Evolutionary conservation across 768 basidiomycete species (phyloP), one percentile per base, ranked within the genome.

Genomic region (Amyloporia xantha): DNA sequence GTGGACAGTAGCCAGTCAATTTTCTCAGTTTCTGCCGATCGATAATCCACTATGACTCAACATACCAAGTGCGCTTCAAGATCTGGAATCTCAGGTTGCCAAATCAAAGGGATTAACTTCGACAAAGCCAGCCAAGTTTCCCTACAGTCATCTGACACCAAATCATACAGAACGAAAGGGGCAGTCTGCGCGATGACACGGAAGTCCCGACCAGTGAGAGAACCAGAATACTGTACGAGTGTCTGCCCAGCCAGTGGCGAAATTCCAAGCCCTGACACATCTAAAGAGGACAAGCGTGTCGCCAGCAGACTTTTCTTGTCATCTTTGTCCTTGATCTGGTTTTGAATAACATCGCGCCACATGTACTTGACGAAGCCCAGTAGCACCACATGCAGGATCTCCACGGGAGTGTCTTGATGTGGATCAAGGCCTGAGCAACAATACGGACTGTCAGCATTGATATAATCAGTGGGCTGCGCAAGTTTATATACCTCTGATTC

Each of bases 311-410:
- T 45, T 42, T 68, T 68, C n/a, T n/a, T n/a, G n/a, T n/a, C n/a
- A n/a, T n/a, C n/a, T 25, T 62, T 40, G 1, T 47, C 35, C 11
- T 59, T 59, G 21, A 62, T 24, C 15, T 54, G 54, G 19, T 57
- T 54, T 10, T 19, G 59, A 11, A 58, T 47, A 1, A 60, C 56
- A 56, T 76, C 73, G 0, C 68, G 63, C 74, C 75, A 77, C 24
- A 73, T 64, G 50, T 76, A 77, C 41, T 77, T 76, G 42, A 76
- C 63, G 55, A 74, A 66, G 0, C 74, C 73, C 1, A 75, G 67
- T 0, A 76, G 59, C 21, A 74, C 56, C 2, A 70, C 67, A 52
- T 76, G 74, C 0, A 75, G 59, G 20, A 74, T 69, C 49, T 75
- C 71, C 0, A 73, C 69, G 3, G 73, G 72, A 1, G 73, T 71